Base-by-base conservation (phyloP, 257 asterid species). In the Nicotiana obtusifolia region DNA sequence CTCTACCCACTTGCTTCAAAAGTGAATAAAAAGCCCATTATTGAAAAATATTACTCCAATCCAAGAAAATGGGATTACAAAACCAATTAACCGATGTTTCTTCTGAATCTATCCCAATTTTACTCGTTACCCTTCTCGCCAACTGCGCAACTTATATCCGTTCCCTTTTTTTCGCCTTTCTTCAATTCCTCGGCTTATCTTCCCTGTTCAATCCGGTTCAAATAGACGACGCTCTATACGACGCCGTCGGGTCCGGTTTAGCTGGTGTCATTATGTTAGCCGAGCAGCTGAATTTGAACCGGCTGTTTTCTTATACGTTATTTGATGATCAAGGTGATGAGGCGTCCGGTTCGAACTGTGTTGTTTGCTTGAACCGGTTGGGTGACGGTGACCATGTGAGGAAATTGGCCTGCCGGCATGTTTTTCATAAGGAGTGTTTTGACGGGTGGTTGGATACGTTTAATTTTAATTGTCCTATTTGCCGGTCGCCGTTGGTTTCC, bases 381-480 rank as follows among this genome's bases (percentile, higher is more conserved):
- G 86, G 83, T 0, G 89, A 86, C 0, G 98, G 98, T 64, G 98
- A 95, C 76, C 85, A 54, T 47, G 90, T 95, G 81, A 91, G 97
- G 76, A 83, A 85, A 86, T 76, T 93, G 19, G 81, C 78, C 0
- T 95, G 99, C 90, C 64, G 87, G 69, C 99, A 95, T 82, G 95
- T 93, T 57, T 95, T 95, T 76, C 99, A 95, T 84, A 89, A 89
- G 87, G 89, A 84, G 4, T 95, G 99, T 84, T 78, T 95, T 41
- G 95, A 93, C 62, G 91, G 98, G 1, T 95, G 98, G 99, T 92
- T 93, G 47, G 88, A 90, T n/a, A 92, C 92, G 62, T 91, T 91
- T 35, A 90, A 92, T 85, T 91, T 93, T 80, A 91, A 49, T 78
- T 95, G 99, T 83, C 99, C 98, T 0, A 86, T 92, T 30, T 95